Evolutionary conservation across 495 filamentous ascomycete species (phyloP), one percentile per base, ranked within the genome.

Genomic region (Aspergillus campestris): DNA sequence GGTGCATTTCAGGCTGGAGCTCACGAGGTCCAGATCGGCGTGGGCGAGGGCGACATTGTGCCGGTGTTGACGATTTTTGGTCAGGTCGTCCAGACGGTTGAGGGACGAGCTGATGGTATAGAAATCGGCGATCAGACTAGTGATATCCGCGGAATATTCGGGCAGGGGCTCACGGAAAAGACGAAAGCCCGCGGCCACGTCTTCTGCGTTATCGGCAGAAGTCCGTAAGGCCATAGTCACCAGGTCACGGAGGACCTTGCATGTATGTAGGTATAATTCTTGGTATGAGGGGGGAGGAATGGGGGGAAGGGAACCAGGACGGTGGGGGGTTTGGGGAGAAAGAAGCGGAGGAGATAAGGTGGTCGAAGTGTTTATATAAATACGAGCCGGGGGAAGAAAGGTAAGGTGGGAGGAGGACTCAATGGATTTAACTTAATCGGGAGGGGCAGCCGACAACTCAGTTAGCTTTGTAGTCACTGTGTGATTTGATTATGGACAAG

Each of bases 91-190:
- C 31, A 83, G 49, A n/a, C 52, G 56, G 5, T 66, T 70, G 9
- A 83, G 59, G 8, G 63, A 64, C 8, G 70, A 58, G 46, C 73
- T 73, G 52, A 80, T 72, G 40, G 65, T 65, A 58, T 74, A 80
- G 15, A 81, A 71, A 45, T 77, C 66, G 31, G 70, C 65, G 31
- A 83, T 76, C 9, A 74, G 58, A 8, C 58, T 59, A 13, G 77
- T 77, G 41, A 83, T 75, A 38, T 78, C 75, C 7, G 72, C 67
- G n/a, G 67, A 51, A 51, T 70, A 57, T 40, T 77, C 66, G 29
- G 76, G 74, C 35, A 82, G 63, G 48, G 68, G 66, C 31, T 65
- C 61, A 31, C 71, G 61, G 55, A 82, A 82, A 11, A 59, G 48
- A 37, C 61, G 59, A 41, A 83, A 68, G 45, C 70, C 74, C 36